Evolutionary conservation across 2,329 filamentous ascomycete species (phyloP).

Genomic region (Colletotrichum tofieldiae): DNA sequence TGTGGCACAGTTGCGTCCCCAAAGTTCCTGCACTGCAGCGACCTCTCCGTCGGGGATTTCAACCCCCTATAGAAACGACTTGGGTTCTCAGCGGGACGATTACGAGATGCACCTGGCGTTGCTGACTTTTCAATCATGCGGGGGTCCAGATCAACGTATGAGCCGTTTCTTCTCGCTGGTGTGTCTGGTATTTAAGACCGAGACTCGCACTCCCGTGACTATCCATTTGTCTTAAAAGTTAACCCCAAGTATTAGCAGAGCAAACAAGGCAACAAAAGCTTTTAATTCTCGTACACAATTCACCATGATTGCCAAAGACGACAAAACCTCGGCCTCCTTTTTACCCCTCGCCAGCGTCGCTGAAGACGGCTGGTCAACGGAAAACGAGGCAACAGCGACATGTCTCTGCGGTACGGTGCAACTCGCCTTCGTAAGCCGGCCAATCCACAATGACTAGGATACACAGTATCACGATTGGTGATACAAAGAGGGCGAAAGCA

Average conservation of each 20-base stretch:
- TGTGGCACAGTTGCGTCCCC: not conserved
- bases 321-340: constrained; percentile 52
- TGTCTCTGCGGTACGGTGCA: constrained; percentile 74
- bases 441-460: too few species aligned
- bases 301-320: constrained; percentile 18
- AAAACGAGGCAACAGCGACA: constrained; percentile 68
- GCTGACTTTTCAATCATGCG: not conserved
- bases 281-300: not conserved
- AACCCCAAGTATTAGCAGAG: too few species aligned
- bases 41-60: not conserved
- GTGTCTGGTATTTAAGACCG: not conserved
- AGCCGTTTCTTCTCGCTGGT: not conserved
- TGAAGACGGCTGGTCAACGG: constrained; percentile 61
- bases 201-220: not conserved
- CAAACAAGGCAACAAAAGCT: not conserved
- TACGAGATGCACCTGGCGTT: too few species aligned
- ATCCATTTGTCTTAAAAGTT: too few species aligned
- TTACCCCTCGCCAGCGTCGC: constrained; percentile 45
- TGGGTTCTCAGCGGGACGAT: not conserved
- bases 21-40: not conserved
- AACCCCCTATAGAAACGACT: not conserved
- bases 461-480: rapidly evolving
- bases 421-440: constrained; percentile 63
- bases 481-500: not conserved
- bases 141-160: not conserved